Evolutionary conservation across 345 rosid species (phyloP).

Genomic region (Populus nigra): DNA sequence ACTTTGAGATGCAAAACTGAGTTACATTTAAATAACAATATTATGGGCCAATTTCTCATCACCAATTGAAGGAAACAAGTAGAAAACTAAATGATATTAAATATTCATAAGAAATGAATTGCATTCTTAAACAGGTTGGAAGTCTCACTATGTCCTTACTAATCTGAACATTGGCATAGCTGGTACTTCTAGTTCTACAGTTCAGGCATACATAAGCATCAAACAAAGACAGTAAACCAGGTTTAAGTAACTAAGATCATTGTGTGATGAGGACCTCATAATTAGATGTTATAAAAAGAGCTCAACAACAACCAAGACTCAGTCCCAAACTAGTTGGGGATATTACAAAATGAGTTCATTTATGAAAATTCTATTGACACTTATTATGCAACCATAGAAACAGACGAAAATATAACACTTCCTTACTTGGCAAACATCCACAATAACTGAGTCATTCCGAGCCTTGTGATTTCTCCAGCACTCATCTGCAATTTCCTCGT

Average conservation of each 20-base stretch:
- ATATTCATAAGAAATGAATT: neutral
- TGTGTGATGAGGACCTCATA: neutral
- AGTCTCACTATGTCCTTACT: neutral
- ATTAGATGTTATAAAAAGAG: neutral
- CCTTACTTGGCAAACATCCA: conserved; percentile 88
- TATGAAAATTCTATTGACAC: neutral
- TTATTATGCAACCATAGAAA: neutral
- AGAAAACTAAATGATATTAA: neutral
- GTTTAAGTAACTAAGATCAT: neutral
- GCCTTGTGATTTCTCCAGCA: conserved; percentile 90
- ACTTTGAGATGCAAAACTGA: neutral
- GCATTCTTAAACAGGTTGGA: neutral
- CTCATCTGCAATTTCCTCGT: conserved; percentile 84
- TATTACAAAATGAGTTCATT: neutral
- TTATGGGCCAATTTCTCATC: neutral
- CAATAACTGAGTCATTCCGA: conserved; percentile 93
- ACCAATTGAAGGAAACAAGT: neutral
- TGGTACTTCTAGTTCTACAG: neutral
- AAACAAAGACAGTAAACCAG: neutral
- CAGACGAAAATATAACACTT: conserved; percentile 13
- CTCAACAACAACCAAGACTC: neutral
- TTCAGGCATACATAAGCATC: neutral
- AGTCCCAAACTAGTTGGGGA: neutral
- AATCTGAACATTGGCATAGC: neutral
- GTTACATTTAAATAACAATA: neutral